phyloP scores from a whole-genome alignment of 306 rosid species.

The Pachyrhizus erosus region DNA sequence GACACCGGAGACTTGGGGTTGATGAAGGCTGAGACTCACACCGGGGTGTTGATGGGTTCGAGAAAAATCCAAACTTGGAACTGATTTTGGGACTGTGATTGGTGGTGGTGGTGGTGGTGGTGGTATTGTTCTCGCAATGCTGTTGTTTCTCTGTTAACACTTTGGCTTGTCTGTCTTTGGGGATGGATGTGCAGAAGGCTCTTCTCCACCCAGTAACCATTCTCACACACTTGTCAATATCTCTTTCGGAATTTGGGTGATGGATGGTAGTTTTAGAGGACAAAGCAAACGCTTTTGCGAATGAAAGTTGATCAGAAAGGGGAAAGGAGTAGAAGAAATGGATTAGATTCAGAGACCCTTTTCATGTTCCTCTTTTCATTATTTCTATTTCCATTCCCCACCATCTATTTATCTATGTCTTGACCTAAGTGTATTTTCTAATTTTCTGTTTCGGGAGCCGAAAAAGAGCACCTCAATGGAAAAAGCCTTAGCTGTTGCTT shows the following conservation, averaged over 20 bases:
- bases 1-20: constrained; percentile 76
- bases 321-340: constrained; percentile 31
- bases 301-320: constrained; percentile 48
- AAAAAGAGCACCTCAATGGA: constrained; percentile 50
- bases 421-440: constrained; percentile 38
- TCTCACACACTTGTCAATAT: constrained; percentile 29
- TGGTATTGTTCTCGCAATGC: constrained; percentile 40
- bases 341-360: constrained; percentile 51
- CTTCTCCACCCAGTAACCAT: constrained; percentile 98
- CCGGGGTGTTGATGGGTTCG: constrained; percentile 86
- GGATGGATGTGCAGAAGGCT: constrained; percentile 88
- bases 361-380: constrained; percentile 47
- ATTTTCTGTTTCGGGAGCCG: constrained; percentile 40
- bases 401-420: constrained; percentile 52
- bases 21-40: constrained; percentile 60
- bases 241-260: constrained; percentile 6
- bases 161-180: constrained; percentile 63
- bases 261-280: constrained; percentile 14
- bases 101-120: not conserved
- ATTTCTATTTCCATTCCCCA: constrained; percentile 44
- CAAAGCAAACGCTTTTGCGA: not conserved
- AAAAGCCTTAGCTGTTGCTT: constrained; percentile 60
- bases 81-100: constrained; percentile 64
- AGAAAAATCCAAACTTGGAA: constrained; percentile 84
- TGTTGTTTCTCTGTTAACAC: constrained; percentile 52